Evolutionary conservation across 208 protist genomes (phyloP), one percentile per base, ranked within the genome.

Genomic region (Leishmania tropica): DNA sequence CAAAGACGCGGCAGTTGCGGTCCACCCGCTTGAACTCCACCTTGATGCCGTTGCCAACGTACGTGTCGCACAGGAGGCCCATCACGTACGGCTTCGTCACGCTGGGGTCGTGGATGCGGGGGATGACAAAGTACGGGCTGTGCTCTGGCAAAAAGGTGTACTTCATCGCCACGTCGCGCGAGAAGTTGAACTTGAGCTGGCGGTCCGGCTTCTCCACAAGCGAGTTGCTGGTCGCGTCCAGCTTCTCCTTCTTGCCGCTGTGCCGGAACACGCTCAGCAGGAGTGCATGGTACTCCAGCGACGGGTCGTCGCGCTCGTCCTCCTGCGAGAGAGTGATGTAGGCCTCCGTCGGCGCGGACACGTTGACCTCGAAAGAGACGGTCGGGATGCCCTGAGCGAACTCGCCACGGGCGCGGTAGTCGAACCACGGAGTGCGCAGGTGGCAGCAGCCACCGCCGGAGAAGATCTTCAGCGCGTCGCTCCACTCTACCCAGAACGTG

Each of bases 401-500:
- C 60, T 90, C 83, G 28, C 94, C 94, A 2, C 91, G 87, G 82
- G 95, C 85, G 78, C 94, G 85, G 85, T 95, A 95, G 89, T 96
- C 92, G 65, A 84, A 95, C 91, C 90, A 97, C 60, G 86, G 85
- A 73, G 58, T 81, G 62, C 84, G 87, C 60, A 94, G 72, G 76
- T 94, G 90, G 85, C 94, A 97, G 67, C 92, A 92, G 74, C 91
- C 90, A 54, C 91, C 92, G 51, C 88, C 88, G 54, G 68, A 71
- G 87, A 97, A 97, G 37, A 83, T 76, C 64, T 83, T 83, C 31
- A 93, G 77, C 37, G 84, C 90, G 78, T 96, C 93, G 40, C 74
- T 83, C 93, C 92, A 96, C 79, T 92, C 90, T 85, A 97, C 90
- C 93, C 94, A 97, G 86, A 97, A 96, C 80, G 90, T 90, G 81